A percentile compares a stretch with the other conserved stretches of the same genome.
These are phyloP conservation scores for Platanthera zijinensis DNA, from an alignment of 106 monocot species.

Conservation along the genomic window DNA sequence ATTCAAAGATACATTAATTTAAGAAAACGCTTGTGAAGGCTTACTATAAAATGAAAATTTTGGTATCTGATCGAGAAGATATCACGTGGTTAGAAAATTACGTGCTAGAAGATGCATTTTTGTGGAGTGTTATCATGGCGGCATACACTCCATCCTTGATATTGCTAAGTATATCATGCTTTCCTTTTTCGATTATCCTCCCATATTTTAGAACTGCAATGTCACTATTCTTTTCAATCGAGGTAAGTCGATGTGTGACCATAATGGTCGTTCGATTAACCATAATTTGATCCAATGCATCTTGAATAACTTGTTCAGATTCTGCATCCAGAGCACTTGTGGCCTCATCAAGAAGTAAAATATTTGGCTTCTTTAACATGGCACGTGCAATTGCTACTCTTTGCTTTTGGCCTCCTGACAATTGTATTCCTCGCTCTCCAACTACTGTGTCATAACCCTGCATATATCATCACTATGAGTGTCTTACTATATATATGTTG, in stretches of 20 bases:
- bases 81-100: not conserved
- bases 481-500: not conserved
- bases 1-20: not conserved
- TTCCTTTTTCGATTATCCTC: not conserved
- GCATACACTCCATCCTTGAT: constrained; percentile 5
- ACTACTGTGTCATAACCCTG: not conserved
- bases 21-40: not conserved
- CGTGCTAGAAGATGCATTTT: not conserved
- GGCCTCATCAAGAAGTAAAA: constrained; percentile 3
- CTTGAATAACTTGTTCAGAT: constrained; percentile 1
- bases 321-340: constrained; percentile 4
- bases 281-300: constrained; percentile 3
- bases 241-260: not conserved
- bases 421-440: not conserved
- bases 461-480: not conserved
- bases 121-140: not conserved
- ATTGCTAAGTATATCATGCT: not conserved
- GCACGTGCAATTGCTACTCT: constrained; percentile 1
- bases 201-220: constrained; percentile 2
- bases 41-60: not conserved
- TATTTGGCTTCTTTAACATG: constrained; percentile 4
- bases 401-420: not conserved
- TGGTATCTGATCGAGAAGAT: not conserved
- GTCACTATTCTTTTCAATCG: not conserved
- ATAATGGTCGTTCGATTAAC: constrained; percentile 1